These are phyloP conservation scores for Mangifera indica DNA, from an alignment of 345 rosid genomes.

Conservation along the genomic window DNA sequence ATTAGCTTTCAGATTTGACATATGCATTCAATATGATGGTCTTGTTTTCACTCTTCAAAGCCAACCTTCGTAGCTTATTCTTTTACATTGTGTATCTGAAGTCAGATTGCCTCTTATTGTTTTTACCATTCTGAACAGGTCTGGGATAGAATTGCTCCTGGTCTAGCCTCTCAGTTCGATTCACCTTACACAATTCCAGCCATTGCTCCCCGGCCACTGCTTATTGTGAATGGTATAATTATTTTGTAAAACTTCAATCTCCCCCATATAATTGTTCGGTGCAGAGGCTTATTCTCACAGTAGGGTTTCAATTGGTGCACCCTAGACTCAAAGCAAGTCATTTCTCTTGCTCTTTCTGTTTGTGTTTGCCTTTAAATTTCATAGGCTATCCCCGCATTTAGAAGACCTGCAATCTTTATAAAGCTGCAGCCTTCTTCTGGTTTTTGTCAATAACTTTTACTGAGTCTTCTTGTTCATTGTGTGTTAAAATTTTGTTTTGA, in stretches of 20 bases:
- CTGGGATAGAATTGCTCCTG: conserved; percentile 92
- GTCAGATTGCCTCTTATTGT: conserved; percentile 7
- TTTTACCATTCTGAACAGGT: conserved; percentile 45
- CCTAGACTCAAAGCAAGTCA: not conserved
- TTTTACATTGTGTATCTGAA: not conserved
- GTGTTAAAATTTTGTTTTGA: not conserved
- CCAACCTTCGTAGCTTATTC: not conserved
- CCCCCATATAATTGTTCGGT: not conserved
- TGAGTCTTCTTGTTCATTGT: not conserved
- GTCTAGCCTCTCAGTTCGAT: conserved; percentile 70
- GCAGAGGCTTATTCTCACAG: not conserved
- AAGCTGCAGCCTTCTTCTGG: not conserved
- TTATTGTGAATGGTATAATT: conserved; percentile 62
- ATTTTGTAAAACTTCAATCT: conserved; percentile 1
- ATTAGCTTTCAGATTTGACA: not conserved
- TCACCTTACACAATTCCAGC: conserved; percentile 65
- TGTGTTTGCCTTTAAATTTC: no score
- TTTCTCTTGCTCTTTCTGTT: not conserved
- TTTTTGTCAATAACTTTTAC: not conserved
- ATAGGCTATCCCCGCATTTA: not conserved
- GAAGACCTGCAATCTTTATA: not conserved
- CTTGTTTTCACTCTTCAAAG: conserved; percentile 5
- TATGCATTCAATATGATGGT: not conserved
- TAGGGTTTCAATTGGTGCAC: not conserved
- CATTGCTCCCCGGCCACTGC: conserved; percentile 69